A percentile compares a stretch with the other conserved stretches of the same genome.
Evolutionary conservation across 805 yeast genomes (phyloP).

Genomic region (Wickerhamomyces kurtzmanii): DNA sequence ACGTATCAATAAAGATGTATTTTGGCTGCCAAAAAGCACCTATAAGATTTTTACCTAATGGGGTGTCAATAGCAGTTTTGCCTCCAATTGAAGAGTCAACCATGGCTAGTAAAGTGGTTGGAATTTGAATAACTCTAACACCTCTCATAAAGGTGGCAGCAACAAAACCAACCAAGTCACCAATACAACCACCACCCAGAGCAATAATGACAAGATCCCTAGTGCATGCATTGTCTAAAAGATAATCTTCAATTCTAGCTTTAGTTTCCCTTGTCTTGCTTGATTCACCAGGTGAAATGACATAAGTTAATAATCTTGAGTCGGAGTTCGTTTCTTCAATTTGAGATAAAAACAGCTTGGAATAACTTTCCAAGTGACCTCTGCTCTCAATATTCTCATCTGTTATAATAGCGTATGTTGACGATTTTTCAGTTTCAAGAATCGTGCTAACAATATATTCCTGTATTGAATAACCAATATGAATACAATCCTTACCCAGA

Average conservation of each 20-base stretch:
- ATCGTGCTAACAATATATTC: constrained; percentile 65
- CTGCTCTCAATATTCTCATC: constrained; percentile 70
- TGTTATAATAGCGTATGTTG: constrained; percentile 87
- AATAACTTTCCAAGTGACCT: constrained; percentile 45
- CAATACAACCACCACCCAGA: constrained; percentile 97
- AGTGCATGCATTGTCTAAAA: constrained; percentile 79
- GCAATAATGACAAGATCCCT: constrained; percentile 93
- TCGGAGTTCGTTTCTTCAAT: constrained; percentile 40
- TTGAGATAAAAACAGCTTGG: constrained; percentile 27
- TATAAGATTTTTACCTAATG: constrained; percentile 87
- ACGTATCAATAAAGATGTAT: constrained; percentile 79
- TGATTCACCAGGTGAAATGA: constrained; percentile 88
- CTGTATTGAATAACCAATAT: constrained; percentile 79
- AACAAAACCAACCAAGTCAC: constrained; percentile 97
- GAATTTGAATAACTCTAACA: constrained; percentile 85
- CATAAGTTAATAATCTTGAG: constrained; percentile 62
- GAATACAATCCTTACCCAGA: constrained; percentile 76
- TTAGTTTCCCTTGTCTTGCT: constrained; percentile 83
- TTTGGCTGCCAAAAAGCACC: constrained; percentile 98
- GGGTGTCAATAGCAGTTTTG: constrained; percentile 96
- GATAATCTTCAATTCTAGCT: constrained; percentile 86
- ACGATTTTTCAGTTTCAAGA: constrained; percentile 54
- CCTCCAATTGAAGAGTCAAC: constrained; percentile 98
- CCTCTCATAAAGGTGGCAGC: constrained; percentile 99
- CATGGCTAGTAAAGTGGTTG: constrained; percentile 92